Base-by-base conservation (phyloP, 306 rosid genomes). In the Cyamopsis tetragonoloba region DNA sequence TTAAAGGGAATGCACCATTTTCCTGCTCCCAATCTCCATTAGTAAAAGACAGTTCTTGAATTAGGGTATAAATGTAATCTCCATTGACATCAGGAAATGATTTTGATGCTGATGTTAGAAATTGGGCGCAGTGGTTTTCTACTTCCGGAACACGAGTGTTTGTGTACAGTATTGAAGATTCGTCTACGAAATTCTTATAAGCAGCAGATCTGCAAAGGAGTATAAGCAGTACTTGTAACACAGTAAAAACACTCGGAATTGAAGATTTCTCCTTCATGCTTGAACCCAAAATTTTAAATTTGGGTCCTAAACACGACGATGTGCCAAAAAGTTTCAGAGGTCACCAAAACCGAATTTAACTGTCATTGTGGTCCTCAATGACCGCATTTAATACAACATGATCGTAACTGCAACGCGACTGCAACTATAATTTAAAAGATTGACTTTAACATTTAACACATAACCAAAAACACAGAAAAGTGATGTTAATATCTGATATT, bases 11-110 rank as follows among this genome's bases (percentile, higher is more conserved):
- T 9, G 7, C n/a, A 0, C 65, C 74, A 39, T 27, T 19, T 32
- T 55, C 74, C 2, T 68, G 65, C 2, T 54, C 12, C 74, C 66
- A 69, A 42, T 70, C 66, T 28, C 66, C 74, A 70, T 56, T 2
- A 11, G 22, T n/a, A 24, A 56, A 55, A 27, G 47, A 70, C 6
- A 70, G 57, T 30, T 70, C 26, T 26, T 23, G n/a, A n/a, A n/a
- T n/a, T n/a, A n/a, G n/a, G n/a, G n/a, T 70, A 12, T 30, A 2
- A 8, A 56, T 55, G 24, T 69, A 41, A 7, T 20, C 64, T 41
- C 65, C 30, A 69, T 41, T 42, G 1, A 17, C 32, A 39, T 42
- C 56, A 41, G 57, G 57, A 20, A 37, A 14, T 41, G 47, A 56
- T 5, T 41, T 6, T 12, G 34, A 28, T 41, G 66, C 27, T 39